Evolutionary conservation across 495 filamentous ascomycete genomes (phyloP).

Genomic region (Filosporella fistucella): DNA sequence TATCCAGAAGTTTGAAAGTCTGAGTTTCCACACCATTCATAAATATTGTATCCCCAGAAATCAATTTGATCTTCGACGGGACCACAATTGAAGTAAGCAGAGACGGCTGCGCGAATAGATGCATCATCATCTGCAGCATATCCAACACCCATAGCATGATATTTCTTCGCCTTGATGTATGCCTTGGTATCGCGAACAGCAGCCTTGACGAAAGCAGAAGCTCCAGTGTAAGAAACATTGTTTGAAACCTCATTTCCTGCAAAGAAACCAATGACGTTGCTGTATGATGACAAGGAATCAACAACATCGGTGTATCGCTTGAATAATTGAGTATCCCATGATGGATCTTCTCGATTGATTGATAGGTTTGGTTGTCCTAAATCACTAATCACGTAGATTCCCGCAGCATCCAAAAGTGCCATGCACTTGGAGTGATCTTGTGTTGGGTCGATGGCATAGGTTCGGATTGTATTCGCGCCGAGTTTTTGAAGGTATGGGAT

Average conservation of each 20-base stretch:
- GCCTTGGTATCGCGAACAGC: slow-evolving; percentile 68
- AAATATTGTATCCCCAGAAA: slow-evolving; percentile 78
- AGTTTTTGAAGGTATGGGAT: slow-evolving; percentile 57
- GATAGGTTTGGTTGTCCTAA: slow-evolving; percentile 51
- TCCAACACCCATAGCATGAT: slow-evolving; percentile 62
- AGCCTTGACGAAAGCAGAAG: slow-evolving; percentile 67
- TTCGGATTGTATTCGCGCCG: slow-evolving; percentile 56
- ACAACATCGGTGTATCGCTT: slow-evolving; percentile 59
- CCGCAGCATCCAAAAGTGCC: slow-evolving; percentile 59
- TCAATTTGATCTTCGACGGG: slow-evolving; percentile 51
- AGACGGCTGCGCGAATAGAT: slow-evolving; percentile 51
- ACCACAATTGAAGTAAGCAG: slow-evolving; percentile 67
- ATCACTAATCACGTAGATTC: slow-evolving; percentile 72
- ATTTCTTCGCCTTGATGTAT: slow-evolving; percentile 58
- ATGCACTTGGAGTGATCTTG: slow-evolving; percentile 62
- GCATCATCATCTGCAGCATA: slow-evolving; percentile 62
- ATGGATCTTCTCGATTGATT: slow-evolving; percentile 52
- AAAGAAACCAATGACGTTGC: slow-evolving; percentile 70
- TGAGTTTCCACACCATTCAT: slow-evolving; percentile 64
- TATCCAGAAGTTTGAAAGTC: slow-evolving; percentile 52
- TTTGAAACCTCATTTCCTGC: slow-evolving; percentile 70
- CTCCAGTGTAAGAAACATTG: slow-evolving; percentile 47
- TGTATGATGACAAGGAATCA: slow-evolving; percentile 57
- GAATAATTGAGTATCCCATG: slow-evolving; percentile 55
- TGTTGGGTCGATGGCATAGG: slow-evolving; percentile 58